Evolutionary conservation across 202 grass and related monocot genomes (phyloP), one percentile per base, ranked within the genome.

Genomic region (Elaeis oleifera): DNA sequence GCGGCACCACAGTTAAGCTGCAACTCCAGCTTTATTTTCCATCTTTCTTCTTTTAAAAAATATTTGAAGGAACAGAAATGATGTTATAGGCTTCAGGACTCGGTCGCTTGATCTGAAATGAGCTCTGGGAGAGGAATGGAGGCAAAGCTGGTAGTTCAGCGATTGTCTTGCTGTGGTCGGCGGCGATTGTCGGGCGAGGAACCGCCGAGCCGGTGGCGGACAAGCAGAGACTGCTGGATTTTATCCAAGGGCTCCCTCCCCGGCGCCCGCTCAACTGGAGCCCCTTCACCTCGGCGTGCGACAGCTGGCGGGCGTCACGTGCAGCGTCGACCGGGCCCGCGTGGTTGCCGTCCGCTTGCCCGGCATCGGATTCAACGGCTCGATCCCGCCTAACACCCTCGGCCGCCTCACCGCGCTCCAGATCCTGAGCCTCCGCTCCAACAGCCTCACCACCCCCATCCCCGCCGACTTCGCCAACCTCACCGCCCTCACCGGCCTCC

Each of bases 371-470:
- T 63, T 73, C 51, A 48, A 53, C 51, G 70, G 70, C 18, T 58
- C 50, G 0, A 55, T 73, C 51, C 70, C 70, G 22, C 70, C 59
- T 28, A 49, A 63, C 51, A 73, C 70, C 11, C 59, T 73, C 51
- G 44, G 70, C 18, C 70, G 59, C 58, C 51, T 73, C 24, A 63
- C 70, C 70, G 70, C 70, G 18, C 70, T 73, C 59, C 82, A 77
- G 70, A 70, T 99, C 53, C 94, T 99, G 72, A 99, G 94, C 69
- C 94, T 99, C 48, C 88, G 94, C 3, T 50, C 88, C 58, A 99
- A 99, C 82, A 49, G 2, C 55, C 79, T 99, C 18, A 73, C 79
- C 1, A 88, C 82, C 15, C 16, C 65, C 0, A 75, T 73, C 59
- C 70, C 70, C 0, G 27, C 70, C 8, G 70, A 73, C 70, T 63